These are phyloP conservation scores for Fusarium chlamydosporum DNA, from an alignment of 2,329 filamentous ascomycete species.

Conservation along the genomic window DNA sequence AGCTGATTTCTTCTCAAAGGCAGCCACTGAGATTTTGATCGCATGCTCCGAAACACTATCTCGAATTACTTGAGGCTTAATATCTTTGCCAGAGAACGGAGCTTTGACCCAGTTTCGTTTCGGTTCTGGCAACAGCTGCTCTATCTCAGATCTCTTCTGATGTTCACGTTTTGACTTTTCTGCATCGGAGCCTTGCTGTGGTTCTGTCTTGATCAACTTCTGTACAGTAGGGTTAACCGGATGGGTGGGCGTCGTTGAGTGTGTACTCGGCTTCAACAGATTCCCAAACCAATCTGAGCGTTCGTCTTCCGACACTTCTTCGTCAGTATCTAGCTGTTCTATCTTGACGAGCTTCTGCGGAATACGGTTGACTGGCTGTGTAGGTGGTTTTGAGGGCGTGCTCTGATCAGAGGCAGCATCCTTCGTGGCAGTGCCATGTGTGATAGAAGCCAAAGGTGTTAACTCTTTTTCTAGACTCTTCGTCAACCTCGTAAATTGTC, in stretches of 20 bases:
- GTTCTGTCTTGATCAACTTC: background rate
- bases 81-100: slow-evolving; percentile 12
- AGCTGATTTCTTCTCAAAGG: slow-evolving; percentile 41
- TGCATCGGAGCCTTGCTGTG: background rate
- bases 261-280: background rate
- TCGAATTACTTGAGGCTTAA: slow-evolving; percentile 41
- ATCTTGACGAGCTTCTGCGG: background rate
- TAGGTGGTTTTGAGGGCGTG: slow-evolving; percentile 27
- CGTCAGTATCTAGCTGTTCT: background rate
- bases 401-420: slow-evolving; percentile 19
- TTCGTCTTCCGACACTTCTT: background rate
- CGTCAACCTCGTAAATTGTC: slow-evolving; percentile 22
- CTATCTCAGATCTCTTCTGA: slow-evolving; percentile 22
- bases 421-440: background rate
- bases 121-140: slow-evolving; percentile 2
- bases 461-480: slow-evolving; percentile 22
- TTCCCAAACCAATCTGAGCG: background rate
- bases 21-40: slow-evolving; percentile 43
- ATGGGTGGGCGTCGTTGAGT: background rate
- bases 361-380: background rate
- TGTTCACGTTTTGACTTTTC: slow-evolving; percentile 13
- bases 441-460: slow-evolving; percentile 12
- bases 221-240: background rate
- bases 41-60: slow-evolving; percentile 47
- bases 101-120: slow-evolving; percentile 20